Evolutionary conservation across 768 basidiomycete species (phyloP), one percentile per base, ranked within the genome.

Genomic region (Boletus reticulatus): DNA sequence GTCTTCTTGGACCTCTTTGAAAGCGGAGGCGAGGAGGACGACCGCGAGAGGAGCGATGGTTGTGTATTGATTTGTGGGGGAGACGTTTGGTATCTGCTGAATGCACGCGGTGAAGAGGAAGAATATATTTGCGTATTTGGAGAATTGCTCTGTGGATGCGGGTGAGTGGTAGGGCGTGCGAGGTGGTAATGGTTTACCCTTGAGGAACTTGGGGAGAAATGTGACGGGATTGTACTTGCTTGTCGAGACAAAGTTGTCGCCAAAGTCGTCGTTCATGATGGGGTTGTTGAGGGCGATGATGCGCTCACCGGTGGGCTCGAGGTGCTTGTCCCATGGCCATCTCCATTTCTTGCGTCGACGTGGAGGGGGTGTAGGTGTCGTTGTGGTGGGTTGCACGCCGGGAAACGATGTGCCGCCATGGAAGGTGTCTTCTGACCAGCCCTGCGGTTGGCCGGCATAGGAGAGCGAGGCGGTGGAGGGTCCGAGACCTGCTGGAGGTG

Each of bases 21-120:
- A 87, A 2, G 95, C 97, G 5, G 94, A 95, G 3, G 91, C 97
- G 55, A 97, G 78, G 17, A 98, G 77, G 10, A 98, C 97, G 34
- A 91, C 80, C 4, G 80, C 85, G 43, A 99, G 83, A 16, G 97
- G 97, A 0, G 77, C 89, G 69, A 99, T 95, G 9, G 97, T 99
- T 3, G 97, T 99, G 71, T 91, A 99, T 55, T 75, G 79, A 66
- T 97, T 94, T 4, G 96, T 98, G 16, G 97, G 97, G 1, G 97
- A 99, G 8, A 99, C 95, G 63, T 86, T 92, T 16, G 97, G 97
- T 61, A 99, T 94, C 76, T 99, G 97, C 67, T 98, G 96, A 47
- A 98, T 98, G 73, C 82, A 87, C 19, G 93, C 93, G 31, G 96
- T 98, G 78, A 99, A 98, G 55, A 99, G 79, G 80, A 99, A 99